Base-by-base conservation (phyloP, 164 flowering plant genomes). In the Piper longum region DNA sequence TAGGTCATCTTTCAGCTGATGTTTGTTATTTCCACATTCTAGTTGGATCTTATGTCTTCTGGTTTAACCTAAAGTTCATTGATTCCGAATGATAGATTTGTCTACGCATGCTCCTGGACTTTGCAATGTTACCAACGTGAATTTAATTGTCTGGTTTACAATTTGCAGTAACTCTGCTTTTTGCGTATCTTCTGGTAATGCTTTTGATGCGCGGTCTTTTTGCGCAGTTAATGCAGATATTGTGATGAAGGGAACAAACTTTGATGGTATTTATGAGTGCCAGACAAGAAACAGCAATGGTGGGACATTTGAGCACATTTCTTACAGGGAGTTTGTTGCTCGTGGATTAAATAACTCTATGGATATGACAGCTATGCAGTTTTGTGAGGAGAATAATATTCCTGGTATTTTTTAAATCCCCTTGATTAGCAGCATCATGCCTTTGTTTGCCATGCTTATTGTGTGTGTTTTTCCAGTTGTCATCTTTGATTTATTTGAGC, bases 161-260 rank as follows among this genome's bases (percentile, higher is more conserved):
- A 17, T 56, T 56, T n/a, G 6, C 8, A 7, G 59, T 56, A 56
- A 26, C 36, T 26, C 36, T 26, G 59, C 59, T 5, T 48, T 12
- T 44, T 44, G 7, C 48, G 2, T 44, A 11, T 44, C 11, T 11
- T 5, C 2, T 44, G 14, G 11, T 48, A 12, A 48, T 9, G 12
- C 52, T 2, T 12, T 5, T 48, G 7, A 14, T 48, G 52, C 12
- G 14, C 11, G 3, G 52, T 5, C 43, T 48, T 65, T 57, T 54
- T 61, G 55, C 54, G 14, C 81, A 92, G 98, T 92, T 72, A 76
- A 84, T 71, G 98, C 98, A 16, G 88, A 83, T 64, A 96, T 85
- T 52, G 81, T 92, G 17, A 79, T 92, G 36, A 92, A 89, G 76
- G 96, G 98, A 41, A 82, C 91, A 41, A 86, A 80, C 65, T 79